A percentile compares a stretch with the other conserved stretches of the same genome.
These are phyloP conservation scores for Pseudogymnoascus sp. DNA, from an alignment of 2,329 filamentous ascomycete species.

Conservation along the genomic window DNA sequence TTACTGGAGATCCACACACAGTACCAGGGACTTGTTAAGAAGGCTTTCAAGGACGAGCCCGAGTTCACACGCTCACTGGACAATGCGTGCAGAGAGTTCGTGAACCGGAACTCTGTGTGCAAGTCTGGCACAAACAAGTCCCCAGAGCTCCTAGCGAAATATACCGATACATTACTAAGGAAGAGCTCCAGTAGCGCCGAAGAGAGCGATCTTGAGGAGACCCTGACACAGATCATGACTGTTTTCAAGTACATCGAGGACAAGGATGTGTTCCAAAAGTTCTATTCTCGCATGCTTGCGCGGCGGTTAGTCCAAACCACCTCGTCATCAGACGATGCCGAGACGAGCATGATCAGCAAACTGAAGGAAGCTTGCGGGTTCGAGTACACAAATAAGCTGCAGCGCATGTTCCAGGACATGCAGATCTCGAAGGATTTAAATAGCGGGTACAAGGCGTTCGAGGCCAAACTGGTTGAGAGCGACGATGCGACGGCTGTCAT, in stretches of 20 bases:
- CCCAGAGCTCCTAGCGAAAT: slow-evolving; percentile 89
- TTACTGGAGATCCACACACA: slow-evolving; percentile 89
- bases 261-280: slow-evolving; percentile 99
- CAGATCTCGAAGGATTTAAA: slow-evolving; percentile 98
- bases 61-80: slow-evolving; percentile 95
- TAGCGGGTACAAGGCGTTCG: slow-evolving; percentile 72
- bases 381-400: slow-evolving; percentile 98
- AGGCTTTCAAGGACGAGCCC: slow-evolving; percentile 87
- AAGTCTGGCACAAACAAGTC: slow-evolving; percentile 89
- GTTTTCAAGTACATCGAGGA: slow-evolving; percentile 99
- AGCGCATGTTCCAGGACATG: slow-evolving; percentile 99
- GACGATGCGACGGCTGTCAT: slow-evolving; percentile 58
- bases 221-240: slow-evolving; percentile 90
- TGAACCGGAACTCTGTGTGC: slow-evolving; percentile 95
- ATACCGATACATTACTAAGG: slow-evolving; percentile 84
- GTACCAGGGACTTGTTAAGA: slow-evolving; percentile 84
- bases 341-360: slow-evolving; percentile 99
- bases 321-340: slow-evolving; percentile 92
- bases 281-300: slow-evolving; percentile 94
- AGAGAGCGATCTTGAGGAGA: slow-evolving; percentile 85
- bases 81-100: slow-evolving; percentile 95
- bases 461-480: slow-evolving; percentile 52
- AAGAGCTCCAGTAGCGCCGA: slow-evolving; percentile 90
- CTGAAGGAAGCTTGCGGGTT: slow-evolving; percentile 97
- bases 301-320: slow-evolving; percentile 90